A percentile compares a stretch with the other conserved stretches of the same genome.
These are phyloP conservation scores for Tetraselmis chui DNA, from an alignment of 139 green algal genomes.

Conservation along the genomic window DNA sequence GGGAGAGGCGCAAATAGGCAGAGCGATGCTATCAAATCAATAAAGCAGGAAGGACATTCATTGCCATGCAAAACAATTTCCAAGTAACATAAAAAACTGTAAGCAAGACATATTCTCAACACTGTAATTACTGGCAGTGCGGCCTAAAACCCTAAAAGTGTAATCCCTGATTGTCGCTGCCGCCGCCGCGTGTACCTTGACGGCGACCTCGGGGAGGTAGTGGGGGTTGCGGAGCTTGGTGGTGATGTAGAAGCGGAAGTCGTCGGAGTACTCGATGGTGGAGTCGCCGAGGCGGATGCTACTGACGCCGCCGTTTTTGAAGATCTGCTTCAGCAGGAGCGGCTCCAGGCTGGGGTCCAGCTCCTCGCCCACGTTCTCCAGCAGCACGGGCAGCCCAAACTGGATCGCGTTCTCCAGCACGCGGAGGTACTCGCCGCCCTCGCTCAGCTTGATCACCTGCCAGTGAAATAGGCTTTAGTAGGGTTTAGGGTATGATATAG, in stretches of 20 bases:
- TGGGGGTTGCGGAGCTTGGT: slow-evolving; percentile 66
- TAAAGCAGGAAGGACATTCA: too few relatives aligned
- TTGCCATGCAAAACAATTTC: too few relatives aligned
- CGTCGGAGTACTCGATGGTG: slow-evolving; percentile 54
- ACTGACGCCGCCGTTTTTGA: slow-evolving; percentile 59
- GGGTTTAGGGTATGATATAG: too few relatives aligned
- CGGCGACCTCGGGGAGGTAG: slow-evolving; percentile 61
- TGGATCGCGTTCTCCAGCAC: slow-evolving; percentile 69
- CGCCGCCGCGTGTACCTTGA: slow-evolving; percentile 36
- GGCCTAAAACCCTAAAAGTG: too few relatives aligned
- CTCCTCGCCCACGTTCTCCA: slow-evolving; percentile 71
- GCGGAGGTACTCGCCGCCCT: slow-evolving; percentile 59
- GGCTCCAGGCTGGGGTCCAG: slow-evolving; percentile 67
- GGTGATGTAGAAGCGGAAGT: slow-evolving; percentile 75
- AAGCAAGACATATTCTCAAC: too few relatives aligned
- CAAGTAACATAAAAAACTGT: too few relatives aligned
- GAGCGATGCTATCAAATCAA: too few relatives aligned
- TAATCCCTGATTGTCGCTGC: too few relatives aligned
- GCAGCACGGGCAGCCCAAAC: slow-evolving; percentile 66
- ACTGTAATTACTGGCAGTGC: too few relatives aligned
- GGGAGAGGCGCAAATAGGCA: too few relatives aligned
- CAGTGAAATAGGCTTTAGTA: too few relatives aligned
- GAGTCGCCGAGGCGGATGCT: slow-evolving; percentile 62
- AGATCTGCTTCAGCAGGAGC: slow-evolving; percentile 67
- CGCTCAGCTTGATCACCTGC: slow-evolving; percentile 63